Evolutionary conservation across 2,329 filamentous ascomycete genomes (phyloP), one percentile per base, ranked within the genome.

Genomic region (Trichophyton rubrum): DNA sequence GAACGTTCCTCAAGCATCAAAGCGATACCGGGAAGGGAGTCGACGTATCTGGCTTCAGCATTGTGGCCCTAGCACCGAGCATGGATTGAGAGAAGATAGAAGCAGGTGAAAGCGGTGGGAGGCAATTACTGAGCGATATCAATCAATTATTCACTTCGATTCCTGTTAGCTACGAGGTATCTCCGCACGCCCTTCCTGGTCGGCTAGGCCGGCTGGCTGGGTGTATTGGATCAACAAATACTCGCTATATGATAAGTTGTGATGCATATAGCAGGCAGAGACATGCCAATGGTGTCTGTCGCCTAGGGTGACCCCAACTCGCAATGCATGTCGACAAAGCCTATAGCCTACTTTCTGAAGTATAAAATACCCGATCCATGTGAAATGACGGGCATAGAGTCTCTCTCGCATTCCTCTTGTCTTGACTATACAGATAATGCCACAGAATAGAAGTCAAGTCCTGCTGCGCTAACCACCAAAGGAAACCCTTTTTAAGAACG

Each of bases 1-100:
- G 61, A 57, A 61, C 61, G 41, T 61, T 67, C 45, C 57, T 63
- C 61, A 66, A 57, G 43, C 66, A 56, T 53, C 58, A 57, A 27
- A 47, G 30, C 40, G 62, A 61, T 49, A 27, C 27, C 8, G 61
- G 58, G 30, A 38, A 38, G 40, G 56, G 56, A 33, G 51, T 49
- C 15, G 62, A 55, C 3, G 61, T 33, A 3, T 62, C 60, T 40
- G 56, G 60, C 38, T 63, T 64, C 60, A 64, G 63, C 47, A 56
- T 61, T 59, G 59, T 64, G 27, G 63, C 63, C 27, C 56, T 64
- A 13, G 59, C 59, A 20, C 59, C 53, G 2, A 61, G 47, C 43
- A 22, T 64, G 47, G 59, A 62, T 33, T 62, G 30, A 62, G 55
- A 24, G 3, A 4, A 38, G 33, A 38, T 13, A 38, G 33, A 38